Evolutionary conservation across 2,329 filamentous ascomycete genomes (phyloP).

Genomic region (Colletotrichum lini): DNA sequence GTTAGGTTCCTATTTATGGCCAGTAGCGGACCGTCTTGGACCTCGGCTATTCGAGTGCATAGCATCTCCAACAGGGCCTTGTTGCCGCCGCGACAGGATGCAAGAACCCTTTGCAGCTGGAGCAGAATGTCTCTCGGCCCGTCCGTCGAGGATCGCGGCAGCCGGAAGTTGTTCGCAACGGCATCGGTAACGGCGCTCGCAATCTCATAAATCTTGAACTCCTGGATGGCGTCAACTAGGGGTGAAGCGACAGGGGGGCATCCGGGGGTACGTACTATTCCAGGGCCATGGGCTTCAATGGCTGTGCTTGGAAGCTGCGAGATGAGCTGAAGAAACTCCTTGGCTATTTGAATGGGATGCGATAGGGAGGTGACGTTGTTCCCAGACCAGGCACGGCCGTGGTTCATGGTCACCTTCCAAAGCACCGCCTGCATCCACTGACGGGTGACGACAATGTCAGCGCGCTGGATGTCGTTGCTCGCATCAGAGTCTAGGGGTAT

Average conservation of each 20-base stretch:
- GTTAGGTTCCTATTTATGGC: conserved; percentile 16
- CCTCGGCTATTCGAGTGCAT: conserved; percentile 39
- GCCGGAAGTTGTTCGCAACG: conserved; percentile 49
- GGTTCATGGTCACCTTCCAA: conserved; percentile 58
- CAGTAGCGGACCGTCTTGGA: conserved; percentile 31
- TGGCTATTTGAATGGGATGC: conserved; percentile 60
- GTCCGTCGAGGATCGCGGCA: conserved; percentile 29
- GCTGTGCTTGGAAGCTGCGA: conserved; percentile 60
- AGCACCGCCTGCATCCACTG: conserved; percentile 67
- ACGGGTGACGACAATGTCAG: conserved; percentile 63
- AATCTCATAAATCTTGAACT: conserved; percentile 64
- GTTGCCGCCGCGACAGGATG: conserved; percentile 60
- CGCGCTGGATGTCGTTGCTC: conserved; percentile 64
- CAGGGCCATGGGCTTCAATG: conserved; percentile 64
- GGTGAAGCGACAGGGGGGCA: background rate
- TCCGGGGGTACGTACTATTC: conserved; percentile 50
- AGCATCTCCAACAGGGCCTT: conserved; percentile 55
- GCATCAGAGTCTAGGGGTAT: conserved; percentile 54
- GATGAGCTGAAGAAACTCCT: conserved; percentile 60
- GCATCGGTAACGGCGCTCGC: conserved; percentile 61
- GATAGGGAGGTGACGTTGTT: conserved; percentile 43
- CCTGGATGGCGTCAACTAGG: conserved; percentile 35
- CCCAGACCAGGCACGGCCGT: conserved; percentile 47
- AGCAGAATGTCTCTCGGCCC: conserved; percentile 53
- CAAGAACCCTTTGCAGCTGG: conserved; percentile 56